Evolutionary conservation across 257 asterid species (phyloP).

Genomic region (Solanum sitiens): DNA sequence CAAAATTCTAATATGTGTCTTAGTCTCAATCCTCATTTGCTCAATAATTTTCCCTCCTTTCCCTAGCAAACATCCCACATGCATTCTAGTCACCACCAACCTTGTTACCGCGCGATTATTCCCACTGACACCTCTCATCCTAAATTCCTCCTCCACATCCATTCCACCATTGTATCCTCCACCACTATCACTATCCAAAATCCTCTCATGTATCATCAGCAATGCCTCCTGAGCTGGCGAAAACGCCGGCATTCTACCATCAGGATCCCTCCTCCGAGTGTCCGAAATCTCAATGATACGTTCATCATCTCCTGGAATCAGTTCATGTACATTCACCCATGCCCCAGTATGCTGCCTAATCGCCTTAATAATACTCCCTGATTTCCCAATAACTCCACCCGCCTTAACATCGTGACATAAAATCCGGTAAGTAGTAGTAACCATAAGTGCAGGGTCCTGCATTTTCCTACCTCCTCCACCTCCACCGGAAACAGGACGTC

Average conservation of each 20-base stretch:
- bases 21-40: constrained; percentile 88
- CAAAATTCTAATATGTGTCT: constrained; percentile 82
- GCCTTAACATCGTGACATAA: constrained; percentile 77
- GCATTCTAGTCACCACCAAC: constrained; percentile 79
- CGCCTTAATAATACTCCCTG: constrained; percentile 75
- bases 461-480: constrained; percentile 49
- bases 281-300: constrained; percentile 88
- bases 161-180: constrained; percentile 40
- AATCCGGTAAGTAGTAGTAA: constrained; percentile 75
- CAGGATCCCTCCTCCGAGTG: constrained; percentile 61
- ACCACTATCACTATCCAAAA: constrained; percentile 52
- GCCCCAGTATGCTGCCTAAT: constrained; percentile 96
- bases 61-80: constrained; percentile 86
- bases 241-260: constrained; percentile 58
- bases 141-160: constrained; percentile 30
- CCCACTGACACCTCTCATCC: constrained; percentile 16
- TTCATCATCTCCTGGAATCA: constrained; percentile 80
- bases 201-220: constrained; percentile 77
- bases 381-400: constrained; percentile 94
- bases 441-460: constrained; percentile 49
- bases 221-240: constrained; percentile 93
- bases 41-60: constrained; percentile 95
- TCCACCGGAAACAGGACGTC: constrained; percentile 4
- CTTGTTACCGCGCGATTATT: constrained; percentile 56
- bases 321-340: constrained; percentile 85